Percentiles rank a stretch among this genome's conserved stretches.
These are phyloP conservation scores for Oryza rufipogon DNA, from an alignment of 176 grass and related monocot species.

Conservation along the genomic window DNA sequence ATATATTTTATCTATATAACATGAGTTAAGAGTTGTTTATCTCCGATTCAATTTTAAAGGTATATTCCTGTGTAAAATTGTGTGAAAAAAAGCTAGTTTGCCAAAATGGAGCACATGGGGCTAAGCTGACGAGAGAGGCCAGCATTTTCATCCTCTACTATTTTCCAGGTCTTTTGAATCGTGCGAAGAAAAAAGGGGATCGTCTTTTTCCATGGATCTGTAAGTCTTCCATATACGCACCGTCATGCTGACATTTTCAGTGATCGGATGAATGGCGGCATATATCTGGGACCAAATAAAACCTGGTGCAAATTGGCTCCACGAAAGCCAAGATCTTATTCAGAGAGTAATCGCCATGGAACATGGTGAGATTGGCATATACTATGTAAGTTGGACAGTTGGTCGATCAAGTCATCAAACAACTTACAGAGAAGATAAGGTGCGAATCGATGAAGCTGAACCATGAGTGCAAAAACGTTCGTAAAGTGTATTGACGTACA, in stretches of 20 bases:
- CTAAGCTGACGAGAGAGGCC: not conserved
- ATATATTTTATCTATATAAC: too few species aligned
- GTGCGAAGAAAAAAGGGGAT: not conserved
- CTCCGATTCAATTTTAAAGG: too few species aligned
- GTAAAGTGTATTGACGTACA: not conserved
- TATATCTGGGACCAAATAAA: not conserved
- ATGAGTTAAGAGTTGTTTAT: too few species aligned
- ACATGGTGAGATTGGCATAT: not conserved
- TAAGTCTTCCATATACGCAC: not conserved
- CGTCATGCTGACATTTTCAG: not conserved
- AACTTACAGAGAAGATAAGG: constrained; percentile 2
- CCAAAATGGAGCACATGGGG: not conserved
- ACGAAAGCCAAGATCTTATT: not conserved
- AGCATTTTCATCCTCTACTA: too few species aligned
- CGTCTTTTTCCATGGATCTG: not conserved
- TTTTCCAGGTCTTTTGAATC: not conserved
- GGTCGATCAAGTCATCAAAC: not conserved
- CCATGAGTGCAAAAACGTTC: not conserved
- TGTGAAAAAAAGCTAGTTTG: not conserved
- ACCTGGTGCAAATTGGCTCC: not conserved
- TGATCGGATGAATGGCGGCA: not conserved
- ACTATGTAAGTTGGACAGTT: not conserved
- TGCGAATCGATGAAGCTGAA: constrained; percentile 1
- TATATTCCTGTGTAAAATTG: too few species aligned
- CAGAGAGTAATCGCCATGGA: not conserved